Base-by-base conservation (phyloP, 2,329 filamentous ascomycete genomes). In the Eutypa lata region DNA sequence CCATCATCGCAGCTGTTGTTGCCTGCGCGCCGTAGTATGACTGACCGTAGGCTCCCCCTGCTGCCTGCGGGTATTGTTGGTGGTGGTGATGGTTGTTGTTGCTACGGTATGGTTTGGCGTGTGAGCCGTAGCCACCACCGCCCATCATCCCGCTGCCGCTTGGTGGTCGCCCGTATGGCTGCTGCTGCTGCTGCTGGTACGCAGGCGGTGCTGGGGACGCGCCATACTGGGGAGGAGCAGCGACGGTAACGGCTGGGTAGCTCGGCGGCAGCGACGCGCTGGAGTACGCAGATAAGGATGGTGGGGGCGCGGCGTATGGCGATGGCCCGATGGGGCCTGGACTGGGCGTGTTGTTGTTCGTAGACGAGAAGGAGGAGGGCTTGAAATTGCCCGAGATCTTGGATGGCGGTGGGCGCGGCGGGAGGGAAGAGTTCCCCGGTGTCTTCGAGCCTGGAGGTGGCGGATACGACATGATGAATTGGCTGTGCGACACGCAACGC, bases 401-500 rank as follows among this genome's bases (percentile, higher is more conserved):
- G 57, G 84, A 77, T 49, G 85, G 82, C 42, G 90, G 89, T 56
- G 90, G 90, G 62, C 89, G 87, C 57, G 90, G 85, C 60, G 90
- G 90, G 38, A 95, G 87, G 62, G 88, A 90, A 65, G 74, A 71
- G 26, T 31, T 43, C 10, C n/a, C n/a, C n/a, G 42, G 6, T 65
- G 68, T 65, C 69, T 67, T 66, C 71, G 77, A 70, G 71, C 89
- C 89, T 90, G 90, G 88, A 88, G 88, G 88, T 69, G 87, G 87
- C 74, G 89, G 87, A 81, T 90, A 90, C 75, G 89, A 87, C 90
- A 93, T 93, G 81, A 85, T 86, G 82, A 85, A 85, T 74, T 73
- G 79, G 61, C 64, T 68, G 73, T 69, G 67, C 62, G 67, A 63
- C 65, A 62, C 11, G 35, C 26, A 31, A 31, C n/a, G n/a, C n/a